These are phyloP conservation scores for Xylariaceae sp. DNA, from an alignment of 2,329 filamentous ascomycete species.

Conservation along the genomic window DNA sequence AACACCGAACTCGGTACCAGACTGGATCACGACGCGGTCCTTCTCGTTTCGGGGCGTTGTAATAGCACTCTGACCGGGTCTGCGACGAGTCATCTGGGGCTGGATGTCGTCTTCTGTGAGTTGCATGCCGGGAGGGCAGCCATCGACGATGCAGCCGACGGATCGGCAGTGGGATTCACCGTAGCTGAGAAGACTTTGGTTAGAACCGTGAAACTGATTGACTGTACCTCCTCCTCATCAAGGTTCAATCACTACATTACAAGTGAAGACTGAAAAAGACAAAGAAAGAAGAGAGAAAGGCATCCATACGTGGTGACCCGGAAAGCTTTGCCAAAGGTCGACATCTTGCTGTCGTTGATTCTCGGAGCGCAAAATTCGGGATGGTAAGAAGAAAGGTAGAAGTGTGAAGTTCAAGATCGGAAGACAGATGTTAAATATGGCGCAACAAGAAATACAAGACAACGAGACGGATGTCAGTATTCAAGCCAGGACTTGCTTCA, in stretches of 20 bases:
- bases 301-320: slow-evolving; percentile 68
- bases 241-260: neutral
- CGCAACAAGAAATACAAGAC: too few relatives aligned
- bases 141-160: slow-evolving; percentile 92
- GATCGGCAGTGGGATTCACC: slow-evolving; percentile 88
- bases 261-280: neutral
- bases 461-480: neutral
- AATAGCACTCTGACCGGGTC: slow-evolving; percentile 83
- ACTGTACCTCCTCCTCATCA: neutral
- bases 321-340: slow-evolving; percentile 80
- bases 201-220: slow-evolving; percentile 13
- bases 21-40: slow-evolving; percentile 86
- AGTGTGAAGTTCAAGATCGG: neutral
- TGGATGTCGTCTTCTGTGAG: slow-evolving; percentile 86
- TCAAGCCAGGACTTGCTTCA: neutral
- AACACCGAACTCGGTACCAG: slow-evolving; percentile 82
- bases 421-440: too few relatives aligned
- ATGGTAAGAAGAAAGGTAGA: neutral
- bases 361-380: too few relatives aligned
- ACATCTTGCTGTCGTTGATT: slow-evolving; percentile 53
- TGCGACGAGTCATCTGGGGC: slow-evolving; percentile 84
- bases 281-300: slow-evolving; percentile 13
- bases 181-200: slow-evolving; percentile 45
- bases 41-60: slow-evolving; percentile 92
- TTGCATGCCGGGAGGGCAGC: slow-evolving; percentile 79